phyloP scores from a whole-genome alignment of 83 land plant species.

The Larix sibirica region DNA sequence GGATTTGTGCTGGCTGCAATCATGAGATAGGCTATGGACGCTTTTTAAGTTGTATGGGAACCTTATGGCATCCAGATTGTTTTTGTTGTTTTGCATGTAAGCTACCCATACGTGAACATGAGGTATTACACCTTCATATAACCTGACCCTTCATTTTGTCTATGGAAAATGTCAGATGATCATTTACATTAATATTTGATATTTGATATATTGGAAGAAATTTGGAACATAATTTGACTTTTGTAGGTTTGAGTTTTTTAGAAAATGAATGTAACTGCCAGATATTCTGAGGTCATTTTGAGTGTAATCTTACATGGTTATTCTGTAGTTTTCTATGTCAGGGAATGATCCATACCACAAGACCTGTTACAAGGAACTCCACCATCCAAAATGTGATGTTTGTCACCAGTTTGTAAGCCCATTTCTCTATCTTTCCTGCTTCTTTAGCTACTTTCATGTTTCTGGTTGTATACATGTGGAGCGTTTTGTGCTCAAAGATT shows the following conservation, averaged over 20 bases:
- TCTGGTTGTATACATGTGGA: not conserved
- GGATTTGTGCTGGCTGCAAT: slow-evolving; percentile 84
- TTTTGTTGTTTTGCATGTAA: slow-evolving; percentile 73
- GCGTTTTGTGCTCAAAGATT: too few relatives aligned
- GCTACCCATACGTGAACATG: slow-evolving; percentile 63
- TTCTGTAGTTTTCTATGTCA: slow-evolving; percentile 83
- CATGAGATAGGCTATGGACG: slow-evolving; percentile 75
- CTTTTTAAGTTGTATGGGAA: slow-evolving; percentile 79
- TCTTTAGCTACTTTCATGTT: not conserved
- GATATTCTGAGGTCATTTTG: too few relatives aligned
- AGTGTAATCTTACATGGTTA: not conserved
- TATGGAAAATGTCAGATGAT: slow-evolving; percentile 4
- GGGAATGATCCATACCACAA: slow-evolving; percentile 75
- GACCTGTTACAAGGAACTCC: slow-evolving; percentile 77
- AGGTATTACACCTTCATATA: slow-evolving; percentile 23
- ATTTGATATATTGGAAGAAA: not conserved
- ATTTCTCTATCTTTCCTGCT: not conserved
- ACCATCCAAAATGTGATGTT: slow-evolving; percentile 94
- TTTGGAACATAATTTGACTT: not conserved
- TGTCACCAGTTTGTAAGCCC: slow-evolving; percentile 87
- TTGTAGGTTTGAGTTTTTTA: too few relatives aligned
- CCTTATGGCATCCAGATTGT: slow-evolving; percentile 88
- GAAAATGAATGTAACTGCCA: too few relatives aligned
- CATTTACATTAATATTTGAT: not conserved
- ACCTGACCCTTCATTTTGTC: not conserved